Evolutionary conservation across 495 filamentous ascomycete genomes (phyloP), one percentile per base, ranked within the genome.

Genomic region (Penicillium roqueforti): DNA sequence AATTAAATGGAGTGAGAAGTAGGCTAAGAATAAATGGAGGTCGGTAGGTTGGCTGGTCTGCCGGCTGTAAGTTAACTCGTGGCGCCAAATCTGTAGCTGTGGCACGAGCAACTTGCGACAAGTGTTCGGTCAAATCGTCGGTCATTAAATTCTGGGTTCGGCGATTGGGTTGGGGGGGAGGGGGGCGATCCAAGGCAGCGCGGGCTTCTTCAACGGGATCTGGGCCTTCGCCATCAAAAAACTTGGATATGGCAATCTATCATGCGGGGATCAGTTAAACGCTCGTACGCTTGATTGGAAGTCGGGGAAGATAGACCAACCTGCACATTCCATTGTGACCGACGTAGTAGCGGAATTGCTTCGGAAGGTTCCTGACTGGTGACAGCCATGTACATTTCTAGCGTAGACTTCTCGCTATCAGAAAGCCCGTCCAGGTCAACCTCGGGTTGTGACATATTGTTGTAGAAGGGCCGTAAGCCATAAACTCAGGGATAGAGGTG

Each of bases 281-380:
- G 26, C 14, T 54, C 36, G 45, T 18, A 16, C 23, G 23, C 16
- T 7, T 40, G 36, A 23, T 3, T 20, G 43, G 18, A 10, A 57
- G 18, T 14, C 29, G 19, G 26, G 32, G 20, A 20, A 23, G 50
- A 47, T 48, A 38, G 38, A 65, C 78, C 4, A 59, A 93, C 90
- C 80, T 96, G 84, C 11, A 96, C 88, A 68, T 97, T 97, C 95
- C 95, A 98, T 73, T 97, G 85, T 31, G 89, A 95, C 48, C 91
- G 78, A 51, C 85, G 82, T 20, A 98, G 76, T 22, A 97, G 61
- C 10, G 88, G 85, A 42, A 97, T 80, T 6, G 93, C 95, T 56
- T 89, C 84, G 36, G 80, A 75, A 44, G 81, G 68, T 32, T 90
- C 85, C 68, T 96, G 91, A 55, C 89, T 83, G 6, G 93, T 97